Evolutionary conservation across 345 rosid genomes (phyloP), one percentile per base, ranked within the genome.

Genomic region (Eucalyptus rudis): DNA sequence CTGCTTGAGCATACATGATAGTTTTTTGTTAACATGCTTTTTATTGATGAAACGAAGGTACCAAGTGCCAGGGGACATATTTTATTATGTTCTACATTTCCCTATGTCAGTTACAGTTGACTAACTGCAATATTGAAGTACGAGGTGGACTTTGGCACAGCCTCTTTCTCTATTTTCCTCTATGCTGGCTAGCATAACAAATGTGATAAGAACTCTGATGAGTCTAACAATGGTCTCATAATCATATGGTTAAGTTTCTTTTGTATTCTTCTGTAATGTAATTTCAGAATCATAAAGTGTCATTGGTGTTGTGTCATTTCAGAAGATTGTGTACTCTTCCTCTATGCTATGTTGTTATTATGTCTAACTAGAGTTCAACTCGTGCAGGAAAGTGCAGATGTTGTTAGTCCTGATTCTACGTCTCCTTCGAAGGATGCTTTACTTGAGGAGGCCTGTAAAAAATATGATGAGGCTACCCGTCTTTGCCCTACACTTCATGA

Each of bases 401-500:
- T 96, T 91, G 99, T 98, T 86, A 91, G 96, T 89, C 90, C 95
- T 86, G 98, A 98, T 91, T 98, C 98, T 89, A 95, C 97, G 86
- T 94, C 99, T 79, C 99, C 99, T 88, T 97, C 99, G 49, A 97
- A 97, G 93, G 99, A 98, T 93, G 96, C 95, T 88, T 92, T 96
- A 94, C 99, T 96, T 29, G 99, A 97, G 94, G 99, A 97, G 92
- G 99, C 99, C 92, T 96, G 99, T 90, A 96, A 95, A 92, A 98
- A 97, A 92, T 97, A 98, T 87, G 98, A 96, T 86, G 99, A 98
- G 92, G 99, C 99, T 87, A 98, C 99, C 58, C 93, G 80, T 79
- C 97, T 98, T 89, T 96, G 97, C 93, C 99, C 99, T 13, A 92
- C 99, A 0, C 99, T 97, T 89, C 97, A 96, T 92, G 99, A 98